Conservation (phyloP, 371 early-diverging fungal species). For the Rhizopus sp. region DNA sequence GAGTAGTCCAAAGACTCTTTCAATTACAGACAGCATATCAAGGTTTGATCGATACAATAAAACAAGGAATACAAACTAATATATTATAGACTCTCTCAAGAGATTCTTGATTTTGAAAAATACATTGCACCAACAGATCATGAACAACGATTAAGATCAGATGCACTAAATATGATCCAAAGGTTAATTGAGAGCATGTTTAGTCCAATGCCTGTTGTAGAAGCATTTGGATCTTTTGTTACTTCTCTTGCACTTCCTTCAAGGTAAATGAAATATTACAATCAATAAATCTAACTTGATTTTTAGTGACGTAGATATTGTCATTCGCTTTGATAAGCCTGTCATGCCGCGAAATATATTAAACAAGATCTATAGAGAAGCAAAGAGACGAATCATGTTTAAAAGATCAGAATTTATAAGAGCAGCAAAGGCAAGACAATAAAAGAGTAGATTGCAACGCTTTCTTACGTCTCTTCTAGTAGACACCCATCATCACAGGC, state of each 20-base stretch:
- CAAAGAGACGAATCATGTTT: neutral
- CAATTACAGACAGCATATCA: slow-evolving; percentile 1
- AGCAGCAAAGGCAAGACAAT: slow-evolving; percentile 7
- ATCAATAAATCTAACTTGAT: neutral
- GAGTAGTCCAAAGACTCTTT: slow-evolving; percentile 16
- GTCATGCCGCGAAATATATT: slow-evolving; percentile 6
- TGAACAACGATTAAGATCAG: slow-evolving; percentile 14
- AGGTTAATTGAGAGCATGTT: neutral
- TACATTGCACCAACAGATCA: slow-evolving; percentile 25
- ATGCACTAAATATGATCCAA: slow-evolving; percentile 5
- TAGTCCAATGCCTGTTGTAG: slow-evolving; percentile 1
- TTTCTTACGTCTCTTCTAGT: neutral
- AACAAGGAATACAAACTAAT: neutral
- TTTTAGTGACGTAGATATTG: slow-evolving; percentile 29
- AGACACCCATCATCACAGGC: slow-evolving; percentile 22
- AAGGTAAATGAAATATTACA: slow-evolving; percentile 13
- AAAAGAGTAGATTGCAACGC: too few relatives aligned
- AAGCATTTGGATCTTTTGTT: slow-evolving; percentile 23
- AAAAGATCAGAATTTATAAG: neutral
- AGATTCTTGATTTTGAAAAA: slow-evolving; percentile 27
- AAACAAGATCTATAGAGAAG: slow-evolving; percentile 9
- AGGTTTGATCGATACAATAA: neutral
- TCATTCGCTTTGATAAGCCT: slow-evolving; percentile 13
- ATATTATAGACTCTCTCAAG: slow-evolving; percentile 19
- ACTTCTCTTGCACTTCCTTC: slow-evolving; percentile 27